phyloP scores from a whole-genome alignment of 768 basidiomycete genomes.

The Trametes maxima region DNA sequence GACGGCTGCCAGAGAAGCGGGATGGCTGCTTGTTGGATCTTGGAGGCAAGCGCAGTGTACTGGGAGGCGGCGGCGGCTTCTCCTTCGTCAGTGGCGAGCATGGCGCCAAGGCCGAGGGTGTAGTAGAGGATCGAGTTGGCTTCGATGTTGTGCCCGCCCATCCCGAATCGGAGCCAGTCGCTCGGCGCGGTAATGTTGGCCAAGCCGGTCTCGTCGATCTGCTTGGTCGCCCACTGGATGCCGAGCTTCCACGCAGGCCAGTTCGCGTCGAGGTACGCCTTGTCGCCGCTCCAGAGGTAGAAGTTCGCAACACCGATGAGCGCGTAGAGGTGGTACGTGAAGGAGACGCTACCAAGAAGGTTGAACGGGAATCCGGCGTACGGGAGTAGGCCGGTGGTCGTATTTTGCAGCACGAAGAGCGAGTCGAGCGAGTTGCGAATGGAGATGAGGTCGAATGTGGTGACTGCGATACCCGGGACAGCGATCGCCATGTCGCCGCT shows the following conservation, averaged over 20 bases:
- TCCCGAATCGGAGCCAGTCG: constrained; percentile 24
- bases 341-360: constrained; percentile 13
- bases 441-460: constrained; percentile 20
- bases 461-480: constrained; percentile 20
- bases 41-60: constrained; percentile 5
- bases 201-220: constrained; percentile 19
- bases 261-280: constrained; percentile 15
- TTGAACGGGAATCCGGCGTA: constrained; percentile 22
- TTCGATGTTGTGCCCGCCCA: constrained; percentile 25
- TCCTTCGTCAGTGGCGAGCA: constrained; percentile 10
- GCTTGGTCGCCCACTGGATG: constrained; percentile 17
- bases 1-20: constrained; percentile 20
- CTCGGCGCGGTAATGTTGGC: constrained; percentile 19
- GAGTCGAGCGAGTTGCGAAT: constrained; percentile 19
- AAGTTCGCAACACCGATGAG: constrained; percentile 22
- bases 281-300: constrained; percentile 23
- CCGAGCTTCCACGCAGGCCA: constrained; percentile 18
- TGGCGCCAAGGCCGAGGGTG: constrained; percentile 16
- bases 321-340: constrained; percentile 23
- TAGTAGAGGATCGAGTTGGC: constrained; percentile 23
- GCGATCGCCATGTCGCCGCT: constrained; percentile 24
- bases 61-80: constrained; percentile 1
- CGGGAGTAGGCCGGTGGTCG: constrained; percentile 8
- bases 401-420: constrained; percentile 14
- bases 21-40: constrained; percentile 16